A percentile compares a stretch with the other conserved stretches of the same genome.
Conservation (phyloP, 139 green algal genomes). For the Haematococcus sp. region DNA sequence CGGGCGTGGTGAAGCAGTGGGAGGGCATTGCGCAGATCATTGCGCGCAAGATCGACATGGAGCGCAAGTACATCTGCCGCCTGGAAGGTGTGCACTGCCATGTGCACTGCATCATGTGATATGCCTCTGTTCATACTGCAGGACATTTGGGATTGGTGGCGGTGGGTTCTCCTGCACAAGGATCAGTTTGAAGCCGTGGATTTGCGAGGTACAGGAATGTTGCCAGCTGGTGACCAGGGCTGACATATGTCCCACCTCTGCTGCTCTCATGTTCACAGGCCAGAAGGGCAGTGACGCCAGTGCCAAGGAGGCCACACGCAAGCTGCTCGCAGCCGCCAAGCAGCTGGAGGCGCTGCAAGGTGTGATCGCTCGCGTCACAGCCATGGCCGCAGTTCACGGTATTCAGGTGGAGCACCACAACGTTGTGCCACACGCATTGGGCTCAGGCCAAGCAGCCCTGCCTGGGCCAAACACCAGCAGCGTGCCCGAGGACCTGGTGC, state of each 20-base stretch:
- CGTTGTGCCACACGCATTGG: background rate
- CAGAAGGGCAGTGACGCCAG: conserved; percentile 73
- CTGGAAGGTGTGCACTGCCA: conserved; percentile 59
- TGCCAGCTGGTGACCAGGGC: no score
- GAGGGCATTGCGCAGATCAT: conserved; percentile 73
- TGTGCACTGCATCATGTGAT: no score
- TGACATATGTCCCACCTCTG: no score
- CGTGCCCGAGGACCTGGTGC: background rate
- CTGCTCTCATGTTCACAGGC: no score
- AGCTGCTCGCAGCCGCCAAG: conserved; percentile 41
- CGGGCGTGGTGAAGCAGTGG: conserved; percentile 47
- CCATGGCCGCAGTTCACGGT: conserved; percentile 7
- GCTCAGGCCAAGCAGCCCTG: background rate
- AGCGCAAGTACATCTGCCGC: conserved; percentile 72
- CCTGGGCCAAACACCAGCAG: no score
- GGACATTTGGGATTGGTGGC: no score
- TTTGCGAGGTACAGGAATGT: no score
- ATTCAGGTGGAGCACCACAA: conserved; percentile 24
- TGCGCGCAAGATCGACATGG: conserved; percentile 57
- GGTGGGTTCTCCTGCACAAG: no score
- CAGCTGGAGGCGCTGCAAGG: conserved; percentile 52
- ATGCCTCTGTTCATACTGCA: no score
- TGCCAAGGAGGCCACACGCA: conserved; percentile 61
- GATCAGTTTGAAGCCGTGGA: no score
- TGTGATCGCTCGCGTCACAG: conserved; percentile 38